Base-by-base conservation (phyloP, 805 yeast genomes). In the Myxozyma melibiosi region DNA sequence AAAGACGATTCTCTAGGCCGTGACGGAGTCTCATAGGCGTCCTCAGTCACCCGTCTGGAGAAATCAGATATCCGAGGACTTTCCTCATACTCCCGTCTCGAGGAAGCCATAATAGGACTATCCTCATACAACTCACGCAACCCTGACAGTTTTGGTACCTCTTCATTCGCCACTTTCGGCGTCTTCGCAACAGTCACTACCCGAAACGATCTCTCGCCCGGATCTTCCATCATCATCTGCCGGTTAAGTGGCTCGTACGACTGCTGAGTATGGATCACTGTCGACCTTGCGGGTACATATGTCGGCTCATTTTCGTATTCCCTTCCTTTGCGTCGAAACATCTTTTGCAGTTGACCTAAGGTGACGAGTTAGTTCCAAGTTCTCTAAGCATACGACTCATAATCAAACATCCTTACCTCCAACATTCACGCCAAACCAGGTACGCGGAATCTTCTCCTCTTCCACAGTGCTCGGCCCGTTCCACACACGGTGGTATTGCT, bases 301-400 rank as follows among this genome's bases (percentile, higher is more conserved):
- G 39, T 14, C 39, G 24, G 13, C 13, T 24, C 14, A 13, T 24
- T 25, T 35, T 31, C 53, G 14, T 7, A 16, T 20, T 34, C 57
- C 22, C 40, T 47, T 13, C 27, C 46, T 18, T 53, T 53, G 35
- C 45, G 37, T 25, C 52, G 48, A 46, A 53, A 53, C 22, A 54
- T 28, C 37, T 24, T 28, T 37, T 47, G 44, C 37, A 42, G 20
- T 16, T 42, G 45, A 18, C 22, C 50, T 48, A 46, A 33, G 3
- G 14, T 13, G 1, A 9, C 14, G 6, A 14, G 35, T 50, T 31
- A 50, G 53, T n/a, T 6, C 13, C 25, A 11, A 18, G 27, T 25
- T n/a, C n/a, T n/a, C n/a, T n/a, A n/a, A n/a, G n/a, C n/a, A n/a
- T n/a, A n/a, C n/a, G n/a, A n/a, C n/a, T n/a, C n/a, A n/a, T n/a